Conservation (phyloP, 768 basidiomycete species). For the Lactifluus volemus region DNA sequence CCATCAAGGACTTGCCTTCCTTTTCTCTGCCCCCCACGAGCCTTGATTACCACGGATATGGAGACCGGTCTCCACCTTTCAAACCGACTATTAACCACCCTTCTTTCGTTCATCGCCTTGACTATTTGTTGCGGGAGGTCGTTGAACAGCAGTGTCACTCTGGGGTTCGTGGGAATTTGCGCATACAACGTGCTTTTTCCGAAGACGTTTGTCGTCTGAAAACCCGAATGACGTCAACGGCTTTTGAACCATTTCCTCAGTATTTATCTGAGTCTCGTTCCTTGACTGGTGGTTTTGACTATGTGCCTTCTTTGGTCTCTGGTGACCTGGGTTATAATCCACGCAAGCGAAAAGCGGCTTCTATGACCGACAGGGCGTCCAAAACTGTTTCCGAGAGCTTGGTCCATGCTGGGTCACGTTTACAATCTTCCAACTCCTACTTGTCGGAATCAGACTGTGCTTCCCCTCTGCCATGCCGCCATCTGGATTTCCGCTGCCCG, state of each 20-base stretch:
- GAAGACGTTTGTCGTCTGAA: not conserved
- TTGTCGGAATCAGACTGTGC: conserved; percentile 6
- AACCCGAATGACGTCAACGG: not conserved
- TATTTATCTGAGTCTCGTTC: too few relatives aligned
- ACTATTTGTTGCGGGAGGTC: not conserved
- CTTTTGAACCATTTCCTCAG: not conserved
- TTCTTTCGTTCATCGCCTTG: not conserved
- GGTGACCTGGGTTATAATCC: not conserved
- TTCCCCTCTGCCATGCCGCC: not conserved
- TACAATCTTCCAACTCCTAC: not conserved
- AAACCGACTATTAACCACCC: not conserved
- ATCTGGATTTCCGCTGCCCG: not conserved
- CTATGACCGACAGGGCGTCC: not conserved
- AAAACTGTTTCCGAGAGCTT: not conserved
- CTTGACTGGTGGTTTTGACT: not conserved
- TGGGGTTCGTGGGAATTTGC: not conserved
- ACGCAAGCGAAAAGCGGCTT: not conserved
- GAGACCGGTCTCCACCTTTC: not conserved
- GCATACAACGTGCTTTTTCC: not conserved
- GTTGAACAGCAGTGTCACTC: not conserved
- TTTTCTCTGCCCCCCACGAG: not conserved
- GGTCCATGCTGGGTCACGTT: not conserved
- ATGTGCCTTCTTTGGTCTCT: not conserved
- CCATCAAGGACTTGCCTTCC: not conserved
- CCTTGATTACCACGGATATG: not conserved